Evolutionary conservation across 176 grass and related monocot genomes (phyloP).

Genomic region (Ananas comosus): DNA sequence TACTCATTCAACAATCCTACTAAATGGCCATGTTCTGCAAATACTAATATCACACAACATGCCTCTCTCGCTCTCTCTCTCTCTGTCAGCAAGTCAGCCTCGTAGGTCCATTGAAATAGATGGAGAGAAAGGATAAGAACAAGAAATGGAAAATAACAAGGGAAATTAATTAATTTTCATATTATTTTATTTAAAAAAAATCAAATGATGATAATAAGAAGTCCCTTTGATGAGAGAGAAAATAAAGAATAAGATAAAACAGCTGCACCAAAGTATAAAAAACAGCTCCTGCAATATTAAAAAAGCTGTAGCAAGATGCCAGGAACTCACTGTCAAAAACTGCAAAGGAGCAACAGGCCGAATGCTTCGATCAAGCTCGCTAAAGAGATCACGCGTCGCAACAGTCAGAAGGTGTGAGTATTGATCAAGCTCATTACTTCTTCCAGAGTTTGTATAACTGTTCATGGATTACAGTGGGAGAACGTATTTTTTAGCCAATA

Average conservation of each 20-base stretch:
- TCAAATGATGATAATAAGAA: no score
- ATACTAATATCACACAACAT: no score
- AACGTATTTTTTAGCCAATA: neutral
- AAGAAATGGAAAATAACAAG: no score
- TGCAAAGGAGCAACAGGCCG: slow-evolving; percentile 80
- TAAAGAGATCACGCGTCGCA: slow-evolving; percentile 87
- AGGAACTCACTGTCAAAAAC: slow-evolving; percentile 70
- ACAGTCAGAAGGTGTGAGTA: slow-evolving; percentile 84
- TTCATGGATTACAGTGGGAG: neutral
- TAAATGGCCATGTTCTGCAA: no score
- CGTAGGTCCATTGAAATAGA: no score
- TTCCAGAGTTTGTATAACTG: slow-evolving; percentile 77
- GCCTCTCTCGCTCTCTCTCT: no score
- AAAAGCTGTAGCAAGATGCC: slow-evolving; percentile 4
- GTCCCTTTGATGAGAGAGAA: neutral
- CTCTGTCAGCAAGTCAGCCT: no score
- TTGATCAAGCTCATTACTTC: slow-evolving; percentile 76
- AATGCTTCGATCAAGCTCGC: slow-evolving; percentile 78
- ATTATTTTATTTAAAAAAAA: no score
- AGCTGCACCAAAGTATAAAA: neutral
- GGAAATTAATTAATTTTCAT: no score
- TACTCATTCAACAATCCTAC: no score
- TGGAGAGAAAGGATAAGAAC: no score
- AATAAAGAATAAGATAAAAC: neutral
- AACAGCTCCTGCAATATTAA: neutral